Conservation (phyloP, 2,329 filamentous ascomycete genomes). For the Conoideocrella luteorostrata region DNA sequence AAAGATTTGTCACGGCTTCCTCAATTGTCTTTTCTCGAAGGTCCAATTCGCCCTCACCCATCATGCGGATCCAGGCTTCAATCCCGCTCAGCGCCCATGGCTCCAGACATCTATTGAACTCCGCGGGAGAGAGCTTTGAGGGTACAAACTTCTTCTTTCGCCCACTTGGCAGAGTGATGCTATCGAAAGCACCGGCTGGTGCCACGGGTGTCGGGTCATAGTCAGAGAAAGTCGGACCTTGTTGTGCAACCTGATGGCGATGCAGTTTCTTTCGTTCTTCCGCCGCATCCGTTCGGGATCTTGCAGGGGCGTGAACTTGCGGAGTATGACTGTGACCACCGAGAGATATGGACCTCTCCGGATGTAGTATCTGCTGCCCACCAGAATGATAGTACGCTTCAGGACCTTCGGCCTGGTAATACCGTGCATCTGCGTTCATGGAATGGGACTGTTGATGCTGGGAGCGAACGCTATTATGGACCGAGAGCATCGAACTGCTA, state of each 20-base stretch:
- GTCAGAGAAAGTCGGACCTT: conserved; percentile 46
- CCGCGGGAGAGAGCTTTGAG: conserved; percentile 69
- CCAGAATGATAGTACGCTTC: conserved; percentile 43
- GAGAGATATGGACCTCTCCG: conserved; percentile 73
- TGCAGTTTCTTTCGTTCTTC: conserved; percentile 54
- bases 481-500: conserved; percentile 44
- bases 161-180: conserved; percentile 74
- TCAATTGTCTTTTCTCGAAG: conserved; percentile 77
- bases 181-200: conserved; percentile 61
- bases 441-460: conserved; percentile 45
- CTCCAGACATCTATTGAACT: conserved; percentile 79
- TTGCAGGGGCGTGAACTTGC: conserved; percentile 70
- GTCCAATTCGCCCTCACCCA: conserved; percentile 88
- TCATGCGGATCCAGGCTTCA: conserved; percentile 75
- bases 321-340: conserved; percentile 77
- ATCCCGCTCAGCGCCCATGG: conserved; percentile 93
- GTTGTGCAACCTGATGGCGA: conserved; percentile 45
- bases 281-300: conserved; percentile 91
- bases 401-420: conserved; percentile 34
- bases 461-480: conserved; percentile 34
- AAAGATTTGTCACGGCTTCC: conserved; percentile 81
- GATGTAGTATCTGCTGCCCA: conserved; percentile 33
- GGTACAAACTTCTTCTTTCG: conserved; percentile 80
- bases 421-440: conserved; percentile 38
- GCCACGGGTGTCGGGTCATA: conserved; percentile 50